Conservation (phyloP, 106 monocot genomes). For the Dendrobium nobile region DNA sequence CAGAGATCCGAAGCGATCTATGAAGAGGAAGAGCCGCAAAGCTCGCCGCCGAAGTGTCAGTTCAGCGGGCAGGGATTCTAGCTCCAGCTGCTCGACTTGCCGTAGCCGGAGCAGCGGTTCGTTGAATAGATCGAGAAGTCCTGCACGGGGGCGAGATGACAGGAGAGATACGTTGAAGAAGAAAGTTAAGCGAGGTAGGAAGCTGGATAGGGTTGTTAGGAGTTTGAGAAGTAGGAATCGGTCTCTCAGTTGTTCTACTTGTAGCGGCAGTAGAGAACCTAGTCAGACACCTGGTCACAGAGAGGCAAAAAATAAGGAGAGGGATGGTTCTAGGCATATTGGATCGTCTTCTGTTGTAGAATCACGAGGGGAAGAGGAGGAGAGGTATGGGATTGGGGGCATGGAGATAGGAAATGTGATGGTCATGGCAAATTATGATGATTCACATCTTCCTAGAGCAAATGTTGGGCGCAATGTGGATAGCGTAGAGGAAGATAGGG, state of each 20-base stretch:
- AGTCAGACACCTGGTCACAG: slow-evolving; percentile 1
- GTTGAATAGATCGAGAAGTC: slow-evolving; percentile 5
- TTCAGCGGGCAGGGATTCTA: slow-evolving; percentile 12
- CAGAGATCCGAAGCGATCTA: slow-evolving; percentile 6
- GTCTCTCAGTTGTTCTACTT: slow-evolving; percentile 42
- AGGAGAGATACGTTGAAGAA: slow-evolving; percentile 18
- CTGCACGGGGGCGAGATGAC: neutral
- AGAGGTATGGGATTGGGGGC: slow-evolving; percentile 5
- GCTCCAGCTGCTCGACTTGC: slow-evolving; percentile 27
- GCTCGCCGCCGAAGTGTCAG: slow-evolving; percentile 9
- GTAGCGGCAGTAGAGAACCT: slow-evolving; percentile 13
- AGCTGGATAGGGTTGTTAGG: slow-evolving; percentile 1
- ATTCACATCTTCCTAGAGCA: neutral
- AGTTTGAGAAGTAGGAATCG: slow-evolving; percentile 2
- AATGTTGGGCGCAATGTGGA: neutral
- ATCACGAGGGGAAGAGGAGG: neutral
- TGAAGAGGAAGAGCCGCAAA: slow-evolving; percentile 23
- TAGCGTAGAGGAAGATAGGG: neutral
- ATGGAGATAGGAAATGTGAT: slow-evolving; percentile 10
- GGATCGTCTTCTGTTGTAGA: neutral
- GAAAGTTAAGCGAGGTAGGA: slow-evolving; percentile 20
- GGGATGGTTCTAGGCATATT: neutral
- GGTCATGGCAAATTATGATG: neutral
- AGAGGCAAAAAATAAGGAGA: slow-evolving; percentile 3
- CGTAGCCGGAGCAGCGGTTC: slow-evolving; percentile 1